These are phyloP conservation scores for Elsinoe australis DNA, from an alignment of 2,329 filamentous ascomycete species.

Conservation along the genomic window DNA sequence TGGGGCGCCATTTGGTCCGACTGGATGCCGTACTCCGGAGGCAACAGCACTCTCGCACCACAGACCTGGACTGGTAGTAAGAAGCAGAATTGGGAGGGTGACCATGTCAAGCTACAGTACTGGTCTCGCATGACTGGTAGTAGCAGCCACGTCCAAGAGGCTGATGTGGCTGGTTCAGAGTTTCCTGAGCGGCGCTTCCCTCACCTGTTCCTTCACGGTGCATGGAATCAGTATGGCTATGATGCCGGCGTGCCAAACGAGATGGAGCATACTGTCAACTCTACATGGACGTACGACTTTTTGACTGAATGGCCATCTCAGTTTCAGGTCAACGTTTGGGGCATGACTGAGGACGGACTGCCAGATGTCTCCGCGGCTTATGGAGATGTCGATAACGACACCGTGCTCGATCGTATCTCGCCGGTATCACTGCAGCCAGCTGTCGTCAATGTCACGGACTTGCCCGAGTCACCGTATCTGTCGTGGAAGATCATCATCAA, in stretches of 20 bases:
- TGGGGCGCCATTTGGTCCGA: conserved; percentile 53
- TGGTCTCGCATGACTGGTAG: conserved; percentile 53
- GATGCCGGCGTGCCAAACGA: conserved; percentile 51
- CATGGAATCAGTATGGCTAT: conserved; percentile 57
- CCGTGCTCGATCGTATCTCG: conserved; percentile 54
- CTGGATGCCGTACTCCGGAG: conserved; percentile 51
- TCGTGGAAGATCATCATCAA: conserved; percentile 50
- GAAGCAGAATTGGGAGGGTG: conserved; percentile 51
- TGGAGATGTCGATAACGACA: conserved; percentile 55
- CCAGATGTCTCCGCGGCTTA: conserved; percentile 53
- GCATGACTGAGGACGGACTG: conserved; percentile 55
- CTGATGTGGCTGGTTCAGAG: conserved; percentile 42
- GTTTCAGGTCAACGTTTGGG: conserved; percentile 59
- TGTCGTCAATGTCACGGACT: conserved; percentile 52
- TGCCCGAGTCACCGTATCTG: conserved; percentile 48
- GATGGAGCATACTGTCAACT: conserved; percentile 44
- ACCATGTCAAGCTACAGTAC: conserved; percentile 58
- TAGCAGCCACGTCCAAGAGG: conserved; percentile 53
- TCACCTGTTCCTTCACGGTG: conserved; percentile 55
- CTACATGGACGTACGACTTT: conserved; percentile 51
- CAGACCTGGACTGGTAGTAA: conserved; percentile 52
- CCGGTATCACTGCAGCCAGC: conserved; percentile 50
- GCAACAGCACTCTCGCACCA: conserved; percentile 41
- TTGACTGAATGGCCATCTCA: conserved; percentile 57
- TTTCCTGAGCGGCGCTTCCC: conserved; percentile 47